Conservation (phyloP, 768 basidiomycete genomes). For the Boletus sp. region DNA sequence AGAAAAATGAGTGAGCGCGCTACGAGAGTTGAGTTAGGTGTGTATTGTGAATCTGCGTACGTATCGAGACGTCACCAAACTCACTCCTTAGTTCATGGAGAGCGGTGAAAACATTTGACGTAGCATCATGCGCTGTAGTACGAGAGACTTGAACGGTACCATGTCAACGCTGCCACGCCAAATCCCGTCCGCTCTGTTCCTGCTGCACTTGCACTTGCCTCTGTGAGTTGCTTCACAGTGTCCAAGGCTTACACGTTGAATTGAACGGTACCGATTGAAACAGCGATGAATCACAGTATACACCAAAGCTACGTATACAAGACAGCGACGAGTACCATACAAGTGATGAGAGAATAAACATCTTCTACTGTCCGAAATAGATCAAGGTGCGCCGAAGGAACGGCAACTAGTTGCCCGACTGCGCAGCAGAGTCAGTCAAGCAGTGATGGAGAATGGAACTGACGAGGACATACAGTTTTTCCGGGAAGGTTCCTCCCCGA, state of each 20-base stretch:
- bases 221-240: background rate
- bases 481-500: no score
- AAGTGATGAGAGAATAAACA: constrained; percentile 10
- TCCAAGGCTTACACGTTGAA: background rate
- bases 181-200: background rate
- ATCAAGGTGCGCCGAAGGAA: background rate
- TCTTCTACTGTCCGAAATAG: background rate
- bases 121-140: background rate
- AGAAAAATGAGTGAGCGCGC: constrained; percentile 37
- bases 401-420: background rate
- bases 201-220: no score
- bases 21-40: constrained; percentile 39
- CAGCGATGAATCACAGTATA: background rate
- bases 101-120: background rate
- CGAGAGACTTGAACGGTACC: background rate
- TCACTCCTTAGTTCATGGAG: background rate
- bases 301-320: constrained; percentile 3
- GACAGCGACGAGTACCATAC: background rate
- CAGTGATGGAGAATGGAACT: background rate
- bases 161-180: background rate
- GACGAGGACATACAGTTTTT: constrained; percentile 6
- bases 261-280: background rate
- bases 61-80: background rate
- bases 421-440: background rate
- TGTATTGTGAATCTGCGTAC: constrained; percentile 7